Percentiles rank a stretch among this genome's conserved stretches.
Conservation (phyloP, 2,329 filamentous ascomycete species). For the Lachnellula cervina region DNA sequence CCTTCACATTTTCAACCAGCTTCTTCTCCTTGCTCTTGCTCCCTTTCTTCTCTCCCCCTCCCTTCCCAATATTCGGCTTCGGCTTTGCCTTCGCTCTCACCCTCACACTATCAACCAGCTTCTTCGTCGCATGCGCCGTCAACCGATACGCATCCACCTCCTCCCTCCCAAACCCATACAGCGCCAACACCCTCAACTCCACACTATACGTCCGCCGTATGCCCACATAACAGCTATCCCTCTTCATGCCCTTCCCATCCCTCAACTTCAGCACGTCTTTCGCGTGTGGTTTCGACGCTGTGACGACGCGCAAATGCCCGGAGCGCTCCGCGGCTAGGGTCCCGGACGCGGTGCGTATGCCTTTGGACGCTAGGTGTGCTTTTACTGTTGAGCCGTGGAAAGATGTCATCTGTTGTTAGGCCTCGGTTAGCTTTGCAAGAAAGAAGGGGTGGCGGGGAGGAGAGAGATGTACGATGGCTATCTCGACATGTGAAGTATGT, state of each 20-base stretch:
- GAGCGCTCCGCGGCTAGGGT: conserved; percentile 2
- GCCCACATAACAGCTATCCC: conserved; percentile 15
- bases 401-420: conserved; percentile 13
- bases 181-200: conserved; percentile 6
- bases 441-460: too few relatives aligned
- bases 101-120: not conserved
- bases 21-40: not conserved
- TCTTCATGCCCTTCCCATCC: conserved; percentile 16
- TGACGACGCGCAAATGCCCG: conserved; percentile 14
- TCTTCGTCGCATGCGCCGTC: conserved; percentile 4
- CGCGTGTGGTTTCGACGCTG: conserved; percentile 11
- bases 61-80: not conserved
- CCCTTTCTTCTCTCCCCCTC: not conserved
- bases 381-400: conserved; percentile 12
- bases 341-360: conserved; percentile 2
- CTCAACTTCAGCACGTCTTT: conserved; percentile 11
- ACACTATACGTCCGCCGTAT: conserved; percentile 9
- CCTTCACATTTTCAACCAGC: not conserved
- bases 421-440: not conserved
- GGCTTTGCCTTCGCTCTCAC: not conserved
- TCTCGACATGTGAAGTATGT: conserved; percentile 4
- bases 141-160: conserved; percentile 12
- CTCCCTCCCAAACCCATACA: conserved; percentile 11
- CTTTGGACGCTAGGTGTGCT: conserved; percentile 9
- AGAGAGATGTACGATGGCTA: conserved; percentile 11